Conservation (phyloP, 2,329 filamentous ascomycete genomes). For the Aspergillus aculeatinus region DNA sequence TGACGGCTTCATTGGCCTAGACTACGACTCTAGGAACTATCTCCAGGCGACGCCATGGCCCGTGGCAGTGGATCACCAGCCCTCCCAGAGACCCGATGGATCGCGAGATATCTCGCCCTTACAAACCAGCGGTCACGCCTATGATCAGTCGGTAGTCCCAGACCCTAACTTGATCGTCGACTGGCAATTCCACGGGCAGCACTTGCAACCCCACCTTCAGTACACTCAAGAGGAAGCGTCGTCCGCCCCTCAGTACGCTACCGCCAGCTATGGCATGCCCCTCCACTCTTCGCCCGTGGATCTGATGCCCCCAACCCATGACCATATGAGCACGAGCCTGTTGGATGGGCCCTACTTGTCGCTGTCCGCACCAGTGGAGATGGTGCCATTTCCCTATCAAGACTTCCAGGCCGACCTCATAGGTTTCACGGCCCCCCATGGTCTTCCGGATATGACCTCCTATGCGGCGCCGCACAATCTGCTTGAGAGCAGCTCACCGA, state of each 20-base stretch:
- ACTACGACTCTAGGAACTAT: constrained; percentile 50
- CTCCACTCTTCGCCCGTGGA: constrained; percentile 52
- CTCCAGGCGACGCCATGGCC: constrained; percentile 45
- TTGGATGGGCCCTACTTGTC: constrained; percentile 63
- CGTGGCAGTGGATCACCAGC: constrained; percentile 44
- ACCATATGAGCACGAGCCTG: constrained; percentile 59
- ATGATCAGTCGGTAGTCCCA: constrained; percentile 44
- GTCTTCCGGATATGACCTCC: constrained; percentile 47
- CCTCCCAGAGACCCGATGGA: constrained; percentile 37
- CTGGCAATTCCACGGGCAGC: constrained; percentile 44
- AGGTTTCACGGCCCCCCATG: constrained; percentile 48
- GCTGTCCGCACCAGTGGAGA: constrained; percentile 58
- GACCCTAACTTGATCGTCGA: constrained; percentile 47
- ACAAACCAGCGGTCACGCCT: constrained; percentile 45
- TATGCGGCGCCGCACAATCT: constrained; percentile 42
- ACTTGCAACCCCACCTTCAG: constrained; percentile 40
- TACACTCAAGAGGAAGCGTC: constrained; percentile 54
- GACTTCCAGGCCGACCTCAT: constrained; percentile 73
- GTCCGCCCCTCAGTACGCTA: constrained; percentile 53
- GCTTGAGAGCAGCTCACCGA: constrained; percentile 63
- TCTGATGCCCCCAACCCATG: constrained; percentile 59
- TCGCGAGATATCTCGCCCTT: constrained; percentile 45
- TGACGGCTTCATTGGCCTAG: constrained; percentile 49
- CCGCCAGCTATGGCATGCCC: constrained; percentile 56
- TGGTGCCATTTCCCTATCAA: constrained; percentile 71